A percentile compares a stretch with the other conserved stretches of the same genome.
phyloP scores from a whole-genome alignment of 805 yeast genomes.

The Lipomyces yamadae region DNA sequence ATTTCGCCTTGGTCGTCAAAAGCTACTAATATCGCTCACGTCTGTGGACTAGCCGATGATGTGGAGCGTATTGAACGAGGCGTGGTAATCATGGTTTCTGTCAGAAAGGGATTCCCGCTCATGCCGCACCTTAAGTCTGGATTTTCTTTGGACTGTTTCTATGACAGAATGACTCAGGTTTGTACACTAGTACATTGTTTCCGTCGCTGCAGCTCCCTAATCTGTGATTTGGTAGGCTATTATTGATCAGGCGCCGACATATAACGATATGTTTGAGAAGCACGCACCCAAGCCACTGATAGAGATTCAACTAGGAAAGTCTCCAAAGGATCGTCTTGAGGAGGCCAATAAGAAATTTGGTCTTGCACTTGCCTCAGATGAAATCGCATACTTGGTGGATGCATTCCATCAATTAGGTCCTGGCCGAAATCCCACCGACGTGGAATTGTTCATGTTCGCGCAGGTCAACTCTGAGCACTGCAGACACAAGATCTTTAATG shows the following conservation, averaged over 20 bases:
- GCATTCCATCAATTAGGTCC: constrained; percentile 71
- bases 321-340: constrained; percentile 60
- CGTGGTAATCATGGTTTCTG: constrained; percentile 69
- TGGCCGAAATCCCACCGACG: constrained; percentile 93
- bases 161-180: constrained; percentile 92
- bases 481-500: constrained; percentile 98
- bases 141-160: constrained; percentile 70
- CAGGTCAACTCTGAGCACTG: constrained; percentile 99
- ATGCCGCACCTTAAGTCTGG: constrained; percentile 58
- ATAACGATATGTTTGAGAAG: constrained; percentile 73
- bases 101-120: constrained; percentile 72
- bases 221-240: constrained; percentile 39
- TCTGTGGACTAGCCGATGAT: constrained; percentile 75
- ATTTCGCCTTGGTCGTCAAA: constrained; percentile 99
- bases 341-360: constrained; percentile 85
- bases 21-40: constrained; percentile 92
- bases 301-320: constrained; percentile 64
- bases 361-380: constrained; percentile 92
- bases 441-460: constrained; percentile 97
- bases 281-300: constrained; percentile 84
- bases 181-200: constrained; percentile 49
- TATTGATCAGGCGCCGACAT: constrained; percentile 63
- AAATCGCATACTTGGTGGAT: constrained; percentile 80
- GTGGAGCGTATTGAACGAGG: constrained; percentile 93
- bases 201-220: background rate